Percentiles rank a stretch among this genome's conserved stretches.
phyloP scores from a whole-genome alignment of 306 rosid genomes.

The Clitoria ternatea region DNA sequence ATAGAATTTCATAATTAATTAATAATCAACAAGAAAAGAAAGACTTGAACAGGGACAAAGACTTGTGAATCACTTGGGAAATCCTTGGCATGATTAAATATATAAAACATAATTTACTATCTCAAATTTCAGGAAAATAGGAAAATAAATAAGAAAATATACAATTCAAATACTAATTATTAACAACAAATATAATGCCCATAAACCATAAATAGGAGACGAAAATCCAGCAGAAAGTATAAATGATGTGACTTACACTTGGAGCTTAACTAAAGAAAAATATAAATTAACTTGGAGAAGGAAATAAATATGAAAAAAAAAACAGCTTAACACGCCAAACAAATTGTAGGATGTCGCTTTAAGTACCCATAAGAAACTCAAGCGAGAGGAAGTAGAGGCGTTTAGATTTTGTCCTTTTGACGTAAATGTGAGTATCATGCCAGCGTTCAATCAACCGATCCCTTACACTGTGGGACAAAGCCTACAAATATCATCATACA shows the following conservation, averaged over 20 bases:
- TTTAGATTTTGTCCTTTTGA: slow-evolving; percentile 71
- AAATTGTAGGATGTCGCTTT: slow-evolving; percentile 13
- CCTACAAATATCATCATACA: slow-evolving; percentile 39
- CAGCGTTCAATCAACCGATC: slow-evolving; percentile 72
- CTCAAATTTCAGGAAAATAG: neutral
- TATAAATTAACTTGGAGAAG: slow-evolving; percentile 2
- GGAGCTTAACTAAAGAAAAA: neutral
- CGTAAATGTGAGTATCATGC: slow-evolving; percentile 57
- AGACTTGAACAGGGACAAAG: neutral
- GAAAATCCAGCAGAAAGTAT: neutral
- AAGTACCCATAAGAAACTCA: slow-evolving; percentile 78
- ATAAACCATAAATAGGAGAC: neutral
- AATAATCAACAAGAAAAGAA: neutral
- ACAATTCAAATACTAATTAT: neutral
- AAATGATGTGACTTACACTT: neutral
- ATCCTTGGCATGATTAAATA: neutral
- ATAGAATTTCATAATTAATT: neutral
- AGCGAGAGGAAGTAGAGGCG: slow-evolving; percentile 78
- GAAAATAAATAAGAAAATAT: slow-evolving; percentile 2
- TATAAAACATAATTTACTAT: neutral
- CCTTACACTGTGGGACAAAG: slow-evolving; percentile 61
- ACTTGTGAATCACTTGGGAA: neutral
- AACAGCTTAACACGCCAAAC: slow-evolving; percentile 1
- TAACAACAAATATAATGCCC: neutral
- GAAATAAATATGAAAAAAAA: neutral